phyloP scores from a whole-genome alignment of 2,329 filamentous ascomycete species.

The Blastomyces gilchristii region DNA sequence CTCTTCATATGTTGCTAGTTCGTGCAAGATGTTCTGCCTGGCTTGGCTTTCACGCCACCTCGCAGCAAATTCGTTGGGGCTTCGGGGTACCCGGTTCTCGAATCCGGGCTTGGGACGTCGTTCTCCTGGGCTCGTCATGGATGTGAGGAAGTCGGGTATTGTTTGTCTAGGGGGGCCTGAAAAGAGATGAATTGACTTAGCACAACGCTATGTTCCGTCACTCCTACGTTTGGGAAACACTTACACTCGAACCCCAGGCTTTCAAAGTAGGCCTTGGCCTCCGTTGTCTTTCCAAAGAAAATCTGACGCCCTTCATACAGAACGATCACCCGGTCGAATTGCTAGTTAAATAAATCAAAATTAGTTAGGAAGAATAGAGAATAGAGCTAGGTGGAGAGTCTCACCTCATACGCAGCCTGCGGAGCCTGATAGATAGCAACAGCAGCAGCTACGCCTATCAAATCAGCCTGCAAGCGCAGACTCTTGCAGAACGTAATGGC shows the following conservation, averaged over 20 bases:
- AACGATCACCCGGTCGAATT: constrained; percentile 59
- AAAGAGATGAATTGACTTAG: not conserved
- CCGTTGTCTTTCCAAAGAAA: constrained; percentile 55
- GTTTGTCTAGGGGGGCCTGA: not conserved
- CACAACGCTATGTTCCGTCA: not conserved
- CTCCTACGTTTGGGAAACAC: not conserved
- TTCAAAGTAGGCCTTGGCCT: constrained; percentile 59
- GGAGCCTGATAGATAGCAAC: constrained; percentile 64
- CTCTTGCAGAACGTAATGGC: constrained; percentile 63
- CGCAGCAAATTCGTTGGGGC: constrained; percentile 58
- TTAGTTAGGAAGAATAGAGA: not conserved
- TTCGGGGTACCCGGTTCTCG: constrained; percentile 46
- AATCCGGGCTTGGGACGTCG: constrained; percentile 50
- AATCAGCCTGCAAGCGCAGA: constrained; percentile 54
- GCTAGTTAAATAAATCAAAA: constrained; percentile 27
- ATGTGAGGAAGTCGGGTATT: not conserved
- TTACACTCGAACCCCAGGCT: constrained; percentile 59
- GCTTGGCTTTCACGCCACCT: constrained; percentile 46
- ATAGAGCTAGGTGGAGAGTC: not conserved
- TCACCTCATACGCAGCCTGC: constrained; percentile 24
- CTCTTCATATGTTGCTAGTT: constrained; percentile 36
- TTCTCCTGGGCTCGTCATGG: not conserved
- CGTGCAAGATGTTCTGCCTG: constrained; percentile 30
- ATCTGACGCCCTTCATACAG: constrained; percentile 60
- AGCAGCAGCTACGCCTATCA: constrained; percentile 50